A percentile compares a stretch with the other conserved stretches of the same genome.
These are phyloP conservation scores for Ogataea naganishii DNA, from an alignment of 805 yeast species.

Conservation along the genomic window DNA sequence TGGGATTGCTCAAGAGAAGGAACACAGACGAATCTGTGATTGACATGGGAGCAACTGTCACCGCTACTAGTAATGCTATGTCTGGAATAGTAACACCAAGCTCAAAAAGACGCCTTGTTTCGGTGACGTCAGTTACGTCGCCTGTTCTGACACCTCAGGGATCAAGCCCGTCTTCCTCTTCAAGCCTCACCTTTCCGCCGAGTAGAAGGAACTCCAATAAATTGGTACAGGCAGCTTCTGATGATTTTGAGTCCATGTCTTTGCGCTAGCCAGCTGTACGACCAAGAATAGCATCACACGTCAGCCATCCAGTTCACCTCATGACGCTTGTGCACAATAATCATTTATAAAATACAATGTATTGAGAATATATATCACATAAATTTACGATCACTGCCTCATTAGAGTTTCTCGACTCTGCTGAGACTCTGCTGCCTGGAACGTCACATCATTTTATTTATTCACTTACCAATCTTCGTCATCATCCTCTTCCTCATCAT, in stretches of 20 bases:
- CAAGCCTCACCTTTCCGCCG: conserved; percentile 3
- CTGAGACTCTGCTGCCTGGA: too few relatives aligned
- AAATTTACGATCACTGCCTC: too few relatives aligned
- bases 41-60: conserved; percentile 5
- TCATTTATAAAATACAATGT: too few relatives aligned
- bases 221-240: conserved; percentile 20
- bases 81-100: too few relatives aligned
- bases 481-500: conserved; percentile 62
- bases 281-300: too few relatives aligned
- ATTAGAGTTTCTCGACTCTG: too few relatives aligned
- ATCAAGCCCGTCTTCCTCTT: background rate
- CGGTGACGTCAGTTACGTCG: too few relatives aligned
- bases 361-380: too few relatives aligned
- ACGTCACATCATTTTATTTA: background rate
- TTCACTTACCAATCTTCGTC: conserved; percentile 37
- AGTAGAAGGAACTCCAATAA: conserved; percentile 18
- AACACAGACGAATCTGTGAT: conserved; percentile 6
- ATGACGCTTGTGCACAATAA: too few relatives aligned
- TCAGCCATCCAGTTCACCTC: too few relatives aligned
- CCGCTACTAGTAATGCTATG: conserved; percentile 3
- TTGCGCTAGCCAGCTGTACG: too few relatives aligned
- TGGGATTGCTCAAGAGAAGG: conserved; percentile 1
- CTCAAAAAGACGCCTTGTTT: too few relatives aligned
- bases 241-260: conserved; percentile 22
- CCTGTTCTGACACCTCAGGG: background rate